phyloP scores from a whole-genome alignment of 1,139 yeast species.

The Komagataea norvegica region DNA sequence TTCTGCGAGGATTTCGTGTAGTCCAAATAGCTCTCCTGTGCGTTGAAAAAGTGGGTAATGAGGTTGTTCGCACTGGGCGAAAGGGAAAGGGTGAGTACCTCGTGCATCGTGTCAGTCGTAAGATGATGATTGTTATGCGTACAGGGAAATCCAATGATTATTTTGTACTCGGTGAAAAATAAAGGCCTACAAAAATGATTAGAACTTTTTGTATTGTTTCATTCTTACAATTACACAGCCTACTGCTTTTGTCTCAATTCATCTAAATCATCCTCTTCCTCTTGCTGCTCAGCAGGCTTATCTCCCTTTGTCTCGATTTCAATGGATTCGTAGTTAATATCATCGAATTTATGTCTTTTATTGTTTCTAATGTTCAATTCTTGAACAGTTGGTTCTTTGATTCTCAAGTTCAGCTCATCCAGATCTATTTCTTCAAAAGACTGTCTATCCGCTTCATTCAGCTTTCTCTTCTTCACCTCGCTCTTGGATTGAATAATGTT shows the following conservation, averaged over 20 bases:
- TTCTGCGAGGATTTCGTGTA: conserved; percentile 32
- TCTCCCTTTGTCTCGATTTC: conserved; percentile 10
- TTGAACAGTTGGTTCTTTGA: conserved; percentile 69
- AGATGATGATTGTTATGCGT: neutral
- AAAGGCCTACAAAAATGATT: no score
- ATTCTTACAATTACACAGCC: no score
- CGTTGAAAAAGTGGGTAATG: conserved; percentile 72
- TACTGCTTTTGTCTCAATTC: conserved; percentile 4
- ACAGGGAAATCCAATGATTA: neutral
- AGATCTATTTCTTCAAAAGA: conserved; percentile 47
- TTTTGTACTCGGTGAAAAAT: no score
- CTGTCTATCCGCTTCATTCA: conserved; percentile 46
- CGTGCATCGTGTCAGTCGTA: conserved; percentile 46
- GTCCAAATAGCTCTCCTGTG: conserved; percentile 68
- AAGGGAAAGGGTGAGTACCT: conserved; percentile 62
- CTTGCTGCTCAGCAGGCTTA: conserved; percentile 29
- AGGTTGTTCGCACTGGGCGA: conserved; percentile 74
- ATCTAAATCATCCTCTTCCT: conserved; percentile 18
- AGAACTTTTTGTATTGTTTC: neutral
- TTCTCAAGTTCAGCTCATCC: conserved; percentile 52
- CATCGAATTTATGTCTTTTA: conserved; percentile 66
- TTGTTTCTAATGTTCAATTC: conserved; percentile 68
- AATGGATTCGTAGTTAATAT: conserved; percentile 53
- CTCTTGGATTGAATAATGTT: conserved; percentile 76
- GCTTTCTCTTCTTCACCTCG: conserved; percentile 80